A percentile compares a stretch with the other conserved stretches of the same genome.
Evolutionary conservation across 768 basidiomycete genomes (phyloP).

Genomic region (Ephemerocybe angulata): DNA sequence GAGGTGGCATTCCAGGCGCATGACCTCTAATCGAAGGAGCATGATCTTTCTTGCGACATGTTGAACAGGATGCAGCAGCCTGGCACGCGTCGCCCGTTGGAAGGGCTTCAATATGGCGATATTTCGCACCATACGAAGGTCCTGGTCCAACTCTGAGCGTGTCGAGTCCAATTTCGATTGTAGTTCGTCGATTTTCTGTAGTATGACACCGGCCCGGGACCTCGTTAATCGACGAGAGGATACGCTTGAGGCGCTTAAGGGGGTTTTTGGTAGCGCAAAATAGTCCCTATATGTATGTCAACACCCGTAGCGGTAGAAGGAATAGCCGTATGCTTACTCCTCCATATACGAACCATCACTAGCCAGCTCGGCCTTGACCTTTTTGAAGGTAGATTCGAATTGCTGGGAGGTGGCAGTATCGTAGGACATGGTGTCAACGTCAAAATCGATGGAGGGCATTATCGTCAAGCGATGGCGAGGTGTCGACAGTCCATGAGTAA

Average conservation of each 20-base stretch:
- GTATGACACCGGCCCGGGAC: conserved; percentile 57
- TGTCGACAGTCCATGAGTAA: conserved; percentile 17
- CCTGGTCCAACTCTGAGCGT: conserved; percentile 58
- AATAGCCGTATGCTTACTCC: conserved; percentile 21
- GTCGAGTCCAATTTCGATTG: conserved; percentile 52
- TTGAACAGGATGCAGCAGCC: conserved; percentile 60
- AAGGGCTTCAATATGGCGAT: conserved; percentile 86
- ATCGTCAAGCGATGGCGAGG: conserved; percentile 29
- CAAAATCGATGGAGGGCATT: conserved; percentile 29
- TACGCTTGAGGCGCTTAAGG: conserved; percentile 1
- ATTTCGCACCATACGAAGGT: conserved; percentile 74
- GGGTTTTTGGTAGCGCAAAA: neutral
- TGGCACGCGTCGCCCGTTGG: conserved; percentile 76
- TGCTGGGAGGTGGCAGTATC: conserved; percentile 59
- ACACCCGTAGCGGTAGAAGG: too few species aligned
- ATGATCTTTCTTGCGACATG: conserved; percentile 51
- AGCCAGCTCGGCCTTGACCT: conserved; percentile 82
- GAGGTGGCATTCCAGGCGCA: conserved; percentile 70
- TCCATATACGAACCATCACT: conserved; percentile 37
- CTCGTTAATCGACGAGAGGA: conserved; percentile 33
- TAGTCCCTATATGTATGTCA: too few species aligned
- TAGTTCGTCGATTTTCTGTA: conserved; percentile 61
- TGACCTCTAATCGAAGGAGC: conserved; percentile 66
- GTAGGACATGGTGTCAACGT: conserved; percentile 43
- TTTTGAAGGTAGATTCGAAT: conserved; percentile 79